phyloP scores from a whole-genome alignment of 768 basidiomycete genomes.

The Lactarius psammicola region DNA sequence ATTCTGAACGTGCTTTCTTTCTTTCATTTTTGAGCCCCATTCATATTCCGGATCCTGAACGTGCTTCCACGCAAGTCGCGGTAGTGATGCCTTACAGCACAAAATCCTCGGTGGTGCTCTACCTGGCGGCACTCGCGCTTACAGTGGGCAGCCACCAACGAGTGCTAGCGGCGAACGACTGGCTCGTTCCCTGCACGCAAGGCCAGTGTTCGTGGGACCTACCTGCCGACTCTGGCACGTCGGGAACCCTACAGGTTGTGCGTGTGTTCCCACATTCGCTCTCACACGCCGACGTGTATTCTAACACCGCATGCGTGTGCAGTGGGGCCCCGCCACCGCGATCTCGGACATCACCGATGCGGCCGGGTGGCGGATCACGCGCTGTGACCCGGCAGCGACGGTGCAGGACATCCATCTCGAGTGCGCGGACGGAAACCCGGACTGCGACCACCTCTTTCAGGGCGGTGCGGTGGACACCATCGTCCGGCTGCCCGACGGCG shows the following conservation, averaged over 20 bases:
- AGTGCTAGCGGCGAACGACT: conserved; percentile 18
- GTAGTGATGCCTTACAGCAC: background rate
- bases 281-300: background rate
- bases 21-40: too few relatives aligned
- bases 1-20: background rate
- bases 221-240: background rate
- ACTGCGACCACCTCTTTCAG: conserved; percentile 29
- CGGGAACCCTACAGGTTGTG: conserved; percentile 18
- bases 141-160: background rate
- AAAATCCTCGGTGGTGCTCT: background rate
- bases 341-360: conserved; percentile 24
- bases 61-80: background rate
- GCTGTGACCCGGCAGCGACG: conserved; percentile 4
- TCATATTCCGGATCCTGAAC: too few relatives aligned
- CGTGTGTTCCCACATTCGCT: background rate
- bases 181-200: conserved; percentile 16
- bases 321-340: conserved; percentile 19
- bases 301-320: background rate
- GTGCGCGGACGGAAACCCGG: background rate
- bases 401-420: conserved; percentile 12
- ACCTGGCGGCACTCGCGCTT: conserved; percentile 1
- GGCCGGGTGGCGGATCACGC: conserved; percentile 13
- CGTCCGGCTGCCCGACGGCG: conserved; percentile 28
- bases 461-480: conserved; percentile 27
- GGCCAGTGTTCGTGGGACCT: conserved; percentile 20